phyloP scores from a whole-genome alignment of 208 protist genomes.

The Porcisia hertigi region DNA sequence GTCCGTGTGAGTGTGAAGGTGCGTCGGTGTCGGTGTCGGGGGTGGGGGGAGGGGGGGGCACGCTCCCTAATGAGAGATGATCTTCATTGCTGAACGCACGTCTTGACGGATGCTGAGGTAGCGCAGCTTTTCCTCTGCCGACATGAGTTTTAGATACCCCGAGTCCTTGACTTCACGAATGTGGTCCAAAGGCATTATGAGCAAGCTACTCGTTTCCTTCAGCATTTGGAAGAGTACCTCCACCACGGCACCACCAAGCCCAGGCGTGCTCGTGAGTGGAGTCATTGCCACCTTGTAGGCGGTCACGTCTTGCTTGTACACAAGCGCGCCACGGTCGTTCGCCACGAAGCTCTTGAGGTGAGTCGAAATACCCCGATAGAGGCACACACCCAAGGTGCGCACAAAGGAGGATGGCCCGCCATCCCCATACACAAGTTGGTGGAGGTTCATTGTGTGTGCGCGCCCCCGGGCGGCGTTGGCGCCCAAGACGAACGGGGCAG shows the following conservation, averaged over 20 bases:
- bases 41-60: neutral
- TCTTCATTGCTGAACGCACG: conserved; percentile 58
- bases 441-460: conserved; percentile 77
- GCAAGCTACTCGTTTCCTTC: conserved; percentile 81
- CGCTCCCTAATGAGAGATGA: conserved; percentile 37
- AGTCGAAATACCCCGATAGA: conserved; percentile 76
- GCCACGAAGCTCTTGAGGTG: conserved; percentile 75
- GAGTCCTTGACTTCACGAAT: conserved; percentile 86
- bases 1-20: too few species aligned
- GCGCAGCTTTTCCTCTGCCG: conserved; percentile 72
- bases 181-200: conserved; percentile 82
- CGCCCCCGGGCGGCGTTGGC: conserved; percentile 56
- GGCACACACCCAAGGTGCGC: conserved; percentile 82
- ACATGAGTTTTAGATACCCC: conserved; percentile 72
- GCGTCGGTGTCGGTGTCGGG: too few species aligned
- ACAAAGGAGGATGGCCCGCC: conserved; percentile 83
- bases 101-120: conserved; percentile 84
- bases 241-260: conserved; percentile 81
- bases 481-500: conserved; percentile 14
- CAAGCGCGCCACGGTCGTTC: conserved; percentile 73
- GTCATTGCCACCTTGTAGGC: conserved; percentile 85
- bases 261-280: conserved; percentile 68
- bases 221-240: conserved; percentile 81
- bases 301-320: conserved; percentile 91
- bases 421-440: conserved; percentile 84